phyloP scores from a whole-genome alignment of 2,329 filamentous ascomycete genomes.

The Colletotrichum navitas region DNA sequence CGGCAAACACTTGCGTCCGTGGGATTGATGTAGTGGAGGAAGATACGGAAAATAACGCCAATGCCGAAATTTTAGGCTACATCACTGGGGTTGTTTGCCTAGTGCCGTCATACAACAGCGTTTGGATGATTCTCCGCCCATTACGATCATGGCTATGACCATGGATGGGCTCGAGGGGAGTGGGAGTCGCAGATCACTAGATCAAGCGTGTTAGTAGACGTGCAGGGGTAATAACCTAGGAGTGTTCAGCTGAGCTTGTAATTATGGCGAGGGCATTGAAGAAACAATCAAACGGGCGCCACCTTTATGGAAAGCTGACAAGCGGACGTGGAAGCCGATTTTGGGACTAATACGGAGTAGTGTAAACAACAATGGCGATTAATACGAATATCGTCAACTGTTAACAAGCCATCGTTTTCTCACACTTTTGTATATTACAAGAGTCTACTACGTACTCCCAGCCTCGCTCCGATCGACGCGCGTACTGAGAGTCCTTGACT shows the following conservation, averaged over 20 bases:
- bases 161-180: background rate
- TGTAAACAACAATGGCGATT: background rate
- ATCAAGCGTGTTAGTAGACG: background rate
- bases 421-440: background rate
- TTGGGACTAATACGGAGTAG: background rate
- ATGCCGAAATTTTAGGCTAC: constrained; percentile 9
- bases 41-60: background rate
- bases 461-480: constrained; percentile 6
- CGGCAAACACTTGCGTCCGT: constrained; percentile 1
- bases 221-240: constrained; percentile 24
- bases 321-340: background rate
- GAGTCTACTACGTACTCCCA: background rate
- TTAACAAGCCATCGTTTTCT: background rate
- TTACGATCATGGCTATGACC: background rate
- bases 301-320: background rate
- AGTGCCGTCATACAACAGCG: constrained; percentile 21
- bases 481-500: background rate
- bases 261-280: background rate
- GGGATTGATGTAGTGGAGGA: background rate
- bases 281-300: background rate
- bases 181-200: background rate
- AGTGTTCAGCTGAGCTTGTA: constrained; percentile 10
- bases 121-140: background rate
- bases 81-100: constrained; percentile 15
- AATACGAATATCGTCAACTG: background rate